phyloP scores from a whole-genome alignment of 805 yeast genomes.

The Spathaspora hagerdaliae region DNA sequence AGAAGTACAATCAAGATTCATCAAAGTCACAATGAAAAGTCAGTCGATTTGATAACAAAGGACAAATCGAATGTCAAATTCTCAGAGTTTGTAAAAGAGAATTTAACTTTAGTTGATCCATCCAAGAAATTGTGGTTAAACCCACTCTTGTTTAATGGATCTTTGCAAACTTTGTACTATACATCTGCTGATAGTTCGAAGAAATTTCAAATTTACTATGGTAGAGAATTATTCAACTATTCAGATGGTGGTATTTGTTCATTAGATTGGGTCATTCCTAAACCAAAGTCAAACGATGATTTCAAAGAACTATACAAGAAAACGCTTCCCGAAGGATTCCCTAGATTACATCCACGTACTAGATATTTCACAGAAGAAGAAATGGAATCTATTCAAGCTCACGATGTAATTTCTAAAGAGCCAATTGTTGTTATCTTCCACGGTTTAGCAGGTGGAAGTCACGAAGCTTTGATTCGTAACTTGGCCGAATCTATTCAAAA shows the following conservation, averaged over 20 bases:
- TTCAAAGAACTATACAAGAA: conserved; percentile 21
- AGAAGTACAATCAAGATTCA: conserved; percentile 28
- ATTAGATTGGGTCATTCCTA: conserved; percentile 64
- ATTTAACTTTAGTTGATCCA: conserved; percentile 19
- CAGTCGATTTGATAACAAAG: conserved; percentile 12
- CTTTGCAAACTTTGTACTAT: conserved; percentile 73
- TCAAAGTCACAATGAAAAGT: conserved; percentile 14
- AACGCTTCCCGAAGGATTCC: conserved; percentile 32
- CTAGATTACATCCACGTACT: conserved; percentile 46
- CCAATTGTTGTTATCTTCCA: conserved; percentile 69
- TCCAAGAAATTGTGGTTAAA: conserved; percentile 46
- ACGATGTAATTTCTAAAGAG: conserved; percentile 20
- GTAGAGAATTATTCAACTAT: conserved; percentile 58
- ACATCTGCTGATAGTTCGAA: conserved; percentile 50
- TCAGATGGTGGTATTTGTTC: conserved; percentile 71
- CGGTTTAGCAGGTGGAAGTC: conserved; percentile 85
- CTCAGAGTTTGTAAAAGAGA: conserved; percentile 12
- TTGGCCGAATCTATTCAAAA: conserved; percentile 40
- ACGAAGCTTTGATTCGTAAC: conserved; percentile 69
- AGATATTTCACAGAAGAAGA: conserved; percentile 50
- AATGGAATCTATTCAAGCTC: conserved; percentile 19
- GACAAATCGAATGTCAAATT: conserved; percentile 7
- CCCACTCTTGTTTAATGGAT: conserved; percentile 67
- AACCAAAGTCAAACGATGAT: conserved; percentile 21
- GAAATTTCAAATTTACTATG: conserved; percentile 61